A percentile compares a stretch with the other conserved stretches of the same genome.
Evolutionary conservation across 1,139 yeast species (phyloP).

Genomic region (Nakaseomyces bracarensis): DNA sequence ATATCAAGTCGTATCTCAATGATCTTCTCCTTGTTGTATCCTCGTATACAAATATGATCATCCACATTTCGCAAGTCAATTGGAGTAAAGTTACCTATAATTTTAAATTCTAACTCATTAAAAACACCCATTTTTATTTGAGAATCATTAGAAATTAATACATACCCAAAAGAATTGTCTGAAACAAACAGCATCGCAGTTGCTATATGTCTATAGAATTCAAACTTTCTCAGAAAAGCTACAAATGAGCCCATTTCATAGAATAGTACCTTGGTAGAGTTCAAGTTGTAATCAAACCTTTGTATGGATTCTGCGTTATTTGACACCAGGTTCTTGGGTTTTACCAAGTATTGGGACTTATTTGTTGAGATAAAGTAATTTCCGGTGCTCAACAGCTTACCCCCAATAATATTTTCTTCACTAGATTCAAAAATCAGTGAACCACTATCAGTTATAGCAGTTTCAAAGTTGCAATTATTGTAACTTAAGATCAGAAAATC

Average conservation of each 20-base stretch:
- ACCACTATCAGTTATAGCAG: neutral
- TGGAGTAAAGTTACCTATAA: neutral
- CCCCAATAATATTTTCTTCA: neutral
- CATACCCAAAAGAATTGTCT: neutral
- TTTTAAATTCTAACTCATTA: neutral
- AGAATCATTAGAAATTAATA: neutral
- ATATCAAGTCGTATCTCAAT: neutral
- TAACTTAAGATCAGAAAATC: neutral
- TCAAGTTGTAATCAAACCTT: neutral
- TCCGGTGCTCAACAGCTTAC: neutral
- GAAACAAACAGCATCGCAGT: neutral
- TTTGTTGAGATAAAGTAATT: neutral
- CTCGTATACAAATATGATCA: neutral
- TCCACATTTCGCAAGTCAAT: neutral
- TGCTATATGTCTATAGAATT: neutral
- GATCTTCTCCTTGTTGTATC: neutral
- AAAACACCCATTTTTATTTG: constrained; percentile 1
- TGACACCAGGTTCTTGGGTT: neutral
- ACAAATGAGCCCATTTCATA: neutral
- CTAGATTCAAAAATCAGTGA: neutral
- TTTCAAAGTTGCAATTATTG: neutral
- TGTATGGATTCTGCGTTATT: neutral
- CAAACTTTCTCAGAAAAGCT: neutral
- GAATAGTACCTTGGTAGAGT: neutral
- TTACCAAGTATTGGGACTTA: neutral